Conservation (phyloP, 768 basidiomycete species). For the Punctularia strigosozonata region DNA sequence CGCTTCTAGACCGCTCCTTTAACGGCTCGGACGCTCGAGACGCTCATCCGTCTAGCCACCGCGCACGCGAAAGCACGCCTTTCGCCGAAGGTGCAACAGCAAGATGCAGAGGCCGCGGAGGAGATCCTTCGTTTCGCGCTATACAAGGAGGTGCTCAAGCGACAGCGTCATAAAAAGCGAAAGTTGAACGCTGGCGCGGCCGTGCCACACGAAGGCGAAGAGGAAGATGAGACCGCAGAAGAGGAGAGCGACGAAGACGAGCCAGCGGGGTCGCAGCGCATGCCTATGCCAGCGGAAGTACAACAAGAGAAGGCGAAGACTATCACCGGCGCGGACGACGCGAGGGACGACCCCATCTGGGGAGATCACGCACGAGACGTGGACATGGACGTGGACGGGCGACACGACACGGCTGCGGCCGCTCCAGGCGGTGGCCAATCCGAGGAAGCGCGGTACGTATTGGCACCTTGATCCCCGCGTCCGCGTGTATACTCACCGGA, state of each 20-base stretch:
- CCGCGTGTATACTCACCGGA: neutral
- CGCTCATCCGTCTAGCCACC: conserved; percentile 93
- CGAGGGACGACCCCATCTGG: conserved; percentile 48
- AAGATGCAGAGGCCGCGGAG: conserved; percentile 85
- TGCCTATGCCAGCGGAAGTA: conserved; percentile 31
- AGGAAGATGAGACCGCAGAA: conserved; percentile 39
- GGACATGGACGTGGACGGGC: conserved; percentile 41
- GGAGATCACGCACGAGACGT: conserved; percentile 57
- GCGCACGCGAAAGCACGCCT: conserved; percentile 96
- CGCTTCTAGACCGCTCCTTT: conserved; percentile 77
- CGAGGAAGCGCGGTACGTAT: conserved; percentile 11
- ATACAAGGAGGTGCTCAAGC: conserved; percentile 92
- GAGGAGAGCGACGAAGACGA: conserved; percentile 39
- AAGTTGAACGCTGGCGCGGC: conserved; percentile 51
- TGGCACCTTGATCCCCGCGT: neutral
- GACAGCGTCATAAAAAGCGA: conserved; percentile 63
- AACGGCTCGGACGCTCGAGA: conserved; percentile 97
- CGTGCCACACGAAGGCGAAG: conserved; percentile 22
- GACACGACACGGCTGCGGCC: conserved; percentile 21
- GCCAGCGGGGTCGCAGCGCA: conserved; percentile 31
- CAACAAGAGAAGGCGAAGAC: conserved; percentile 15
- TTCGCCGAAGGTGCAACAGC: conserved; percentile 70
- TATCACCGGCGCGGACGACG: conserved; percentile 14
- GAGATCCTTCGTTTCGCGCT: conserved; percentile 94
- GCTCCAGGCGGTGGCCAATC: conserved; percentile 31